These are phyloP conservation scores for Pythium oligandrum DNA, from an alignment of 352 stramenopile species.

Conservation along the genomic window DNA sequence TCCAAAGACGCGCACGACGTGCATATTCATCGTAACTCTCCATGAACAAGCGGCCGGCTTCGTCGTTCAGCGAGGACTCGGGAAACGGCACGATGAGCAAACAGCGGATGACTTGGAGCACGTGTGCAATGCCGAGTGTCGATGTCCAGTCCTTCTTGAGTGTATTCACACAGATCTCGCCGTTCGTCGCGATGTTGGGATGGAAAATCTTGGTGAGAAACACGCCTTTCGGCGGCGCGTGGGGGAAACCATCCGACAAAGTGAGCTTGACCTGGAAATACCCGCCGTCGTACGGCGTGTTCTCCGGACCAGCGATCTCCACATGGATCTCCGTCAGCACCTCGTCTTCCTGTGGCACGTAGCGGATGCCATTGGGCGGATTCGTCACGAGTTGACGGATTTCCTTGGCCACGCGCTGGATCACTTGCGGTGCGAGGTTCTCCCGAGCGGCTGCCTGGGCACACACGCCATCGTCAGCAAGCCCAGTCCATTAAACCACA, in stretches of 20 bases:
- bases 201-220: slow-evolving; percentile 99
- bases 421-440: slow-evolving; percentile 85
- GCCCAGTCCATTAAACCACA: slow-evolving; percentile 1
- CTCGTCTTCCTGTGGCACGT: slow-evolving; percentile 90
- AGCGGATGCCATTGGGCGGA: slow-evolving; percentile 90
- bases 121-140: slow-evolving; percentile 93
- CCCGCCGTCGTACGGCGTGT: slow-evolving; percentile 96
- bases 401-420: slow-evolving; percentile 91
- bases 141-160: slow-evolving; percentile 98
- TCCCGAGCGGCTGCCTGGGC: slow-evolving; percentile 27
- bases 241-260: slow-evolving; percentile 84
- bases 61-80: slow-evolving; percentile 98
- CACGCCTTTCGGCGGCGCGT: slow-evolving; percentile 84
- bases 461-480: neutral
- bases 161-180: slow-evolving; percentile 99
- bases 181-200: slow-evolving; percentile 96
- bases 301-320: slow-evolving; percentile 95
- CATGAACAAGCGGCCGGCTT: slow-evolving; percentile 98
- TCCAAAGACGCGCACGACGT: slow-evolving; percentile 86
- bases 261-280: slow-evolving; percentile 97
- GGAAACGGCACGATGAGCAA: slow-evolving; percentile 99
- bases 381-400: slow-evolving; percentile 87
- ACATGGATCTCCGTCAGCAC: slow-evolving; percentile 91
- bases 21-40: slow-evolving; percentile 98
- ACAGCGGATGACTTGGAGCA: slow-evolving; percentile 98